phyloP scores from a whole-genome alignment of 2,329 filamentous ascomycete species.

The Colletotrichum salicis region DNA sequence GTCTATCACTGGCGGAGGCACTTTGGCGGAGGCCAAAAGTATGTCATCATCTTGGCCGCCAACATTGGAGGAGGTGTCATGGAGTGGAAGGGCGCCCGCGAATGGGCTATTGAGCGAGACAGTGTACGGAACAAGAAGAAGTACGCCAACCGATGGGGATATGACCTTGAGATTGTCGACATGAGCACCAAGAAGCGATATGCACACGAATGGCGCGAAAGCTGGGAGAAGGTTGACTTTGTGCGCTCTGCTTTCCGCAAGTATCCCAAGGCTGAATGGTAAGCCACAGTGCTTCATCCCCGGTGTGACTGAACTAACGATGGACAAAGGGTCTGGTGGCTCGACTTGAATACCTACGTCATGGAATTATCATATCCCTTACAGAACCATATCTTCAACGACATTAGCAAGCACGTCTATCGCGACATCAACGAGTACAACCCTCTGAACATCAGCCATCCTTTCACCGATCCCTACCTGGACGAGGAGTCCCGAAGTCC shows the following conservation, averaged over 20 bases:
- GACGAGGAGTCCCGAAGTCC: slow-evolving; percentile 78
- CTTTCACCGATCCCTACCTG: slow-evolving; percentile 77
- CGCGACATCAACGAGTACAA: slow-evolving; percentile 98
- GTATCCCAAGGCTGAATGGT: slow-evolving; percentile 97
- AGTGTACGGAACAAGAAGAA: slow-evolving; percentile 94
- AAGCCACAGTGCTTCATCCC: slow-evolving; percentile 48
- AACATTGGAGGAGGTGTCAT: slow-evolving; percentile 97
- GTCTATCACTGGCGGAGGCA: slow-evolving; percentile 76
- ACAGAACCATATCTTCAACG: slow-evolving; percentile 88
- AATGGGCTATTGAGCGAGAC: slow-evolving; percentile 98
- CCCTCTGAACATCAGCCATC: slow-evolving; percentile 91
- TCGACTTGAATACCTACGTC: slow-evolving; percentile 96
- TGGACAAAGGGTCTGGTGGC: slow-evolving; percentile 90
- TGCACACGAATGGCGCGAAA: slow-evolving; percentile 98
- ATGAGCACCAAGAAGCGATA: slow-evolving; percentile 99
- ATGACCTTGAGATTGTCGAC: slow-evolving; percentile 94
- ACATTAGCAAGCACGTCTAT: slow-evolving; percentile 79
- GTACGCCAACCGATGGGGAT: slow-evolving; percentile 89
- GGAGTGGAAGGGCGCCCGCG: slow-evolving; percentile 97
- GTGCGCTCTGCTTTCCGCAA: slow-evolving; percentile 89
- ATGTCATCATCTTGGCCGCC: slow-evolving; percentile 91
- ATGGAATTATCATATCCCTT: slow-evolving; percentile 96
- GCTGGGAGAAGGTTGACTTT: slow-evolving; percentile 98
- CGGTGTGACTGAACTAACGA: neutral
- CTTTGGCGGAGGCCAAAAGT: slow-evolving; percentile 87